Evolutionary conservation across 306 rosid species (phyloP), one percentile per base, ranked within the genome.

Genomic region (Gleditsia sinensis): DNA sequence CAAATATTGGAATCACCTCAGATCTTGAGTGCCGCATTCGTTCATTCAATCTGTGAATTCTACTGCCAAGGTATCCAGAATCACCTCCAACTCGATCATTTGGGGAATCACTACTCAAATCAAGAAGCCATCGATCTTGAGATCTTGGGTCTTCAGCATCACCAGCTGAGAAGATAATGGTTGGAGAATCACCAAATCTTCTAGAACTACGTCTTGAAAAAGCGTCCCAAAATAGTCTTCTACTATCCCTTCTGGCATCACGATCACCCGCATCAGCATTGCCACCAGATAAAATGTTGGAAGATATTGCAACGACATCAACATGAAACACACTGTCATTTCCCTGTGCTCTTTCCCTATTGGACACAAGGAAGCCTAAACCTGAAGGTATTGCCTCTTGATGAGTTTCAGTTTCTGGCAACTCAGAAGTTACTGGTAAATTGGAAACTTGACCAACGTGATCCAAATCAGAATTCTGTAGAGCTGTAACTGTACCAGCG

Each of bases 171-270:
- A 89, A 84, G 76, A 88, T 75, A 48, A 89, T 66, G 37, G 95
- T 84, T 21, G 92, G 90, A 77, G 98, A 90, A 75, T 91, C 95
- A 66, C 87, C 82, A 48, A 83, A 86, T 78, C 96, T 88, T 83
- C 98, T 84, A 67, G 93, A 90, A 84, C 89, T 87, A 61, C 96
- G 91, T 61, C 88, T 84, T 76, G 97, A 94, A 75, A 91, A 90
- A 32, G 96, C 95, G 81, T 91, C 97, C 94, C 94, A 90, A 74
- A 91, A 89, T 20, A 91, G 81, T 72, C 98, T 85, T 82, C 98
- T 87, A 72, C 94, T 84, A 66, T 61, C 86, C 72, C 98, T 89
- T 87, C 98, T 87, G 69, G 91, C 80, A 70, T 86, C 94, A 39
- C 67, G 85, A 70, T 84, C 85, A 80, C 79, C 77, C 50, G 76